These are phyloP conservation scores for Prillingera fragicola DNA, from an alignment of 1,284 basidiomycete species.

Conservation along the genomic window DNA sequence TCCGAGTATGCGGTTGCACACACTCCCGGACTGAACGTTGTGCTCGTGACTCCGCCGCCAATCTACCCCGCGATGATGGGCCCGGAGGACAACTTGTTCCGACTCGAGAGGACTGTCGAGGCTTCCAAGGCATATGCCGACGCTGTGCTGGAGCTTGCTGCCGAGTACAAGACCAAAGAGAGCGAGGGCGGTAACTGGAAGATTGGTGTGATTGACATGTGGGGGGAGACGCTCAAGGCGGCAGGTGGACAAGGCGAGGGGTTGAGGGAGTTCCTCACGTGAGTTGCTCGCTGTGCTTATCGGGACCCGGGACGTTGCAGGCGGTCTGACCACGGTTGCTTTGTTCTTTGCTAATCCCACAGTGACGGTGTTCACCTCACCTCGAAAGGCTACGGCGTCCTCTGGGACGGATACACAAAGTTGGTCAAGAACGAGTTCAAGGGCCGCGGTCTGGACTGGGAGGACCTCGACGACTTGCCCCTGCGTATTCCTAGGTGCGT, in stretches of 20 bases:
- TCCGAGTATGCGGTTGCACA: constrained; percentile 20
- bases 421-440: constrained; percentile 56
- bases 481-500: constrained; percentile 15
- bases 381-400: constrained; percentile 62
- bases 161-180: constrained; percentile 44
- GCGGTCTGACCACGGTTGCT: neutral
- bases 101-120: constrained; percentile 57
- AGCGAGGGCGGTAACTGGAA: constrained; percentile 9
- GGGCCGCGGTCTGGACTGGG: constrained; percentile 34
- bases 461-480: constrained; percentile 25
- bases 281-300: no score
- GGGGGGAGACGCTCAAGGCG: constrained; percentile 55
- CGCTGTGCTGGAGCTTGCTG: constrained; percentile 59
- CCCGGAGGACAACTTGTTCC: neutral
- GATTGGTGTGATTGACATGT: constrained; percentile 64
- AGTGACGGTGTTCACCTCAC: constrained; percentile 74
- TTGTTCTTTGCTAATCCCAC: constrained; percentile 1
- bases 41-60: constrained; percentile 79
- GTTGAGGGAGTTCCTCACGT: constrained; percentile 42
- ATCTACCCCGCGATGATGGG: constrained; percentile 56
- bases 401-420: constrained; percentile 60
- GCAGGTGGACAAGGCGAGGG: constrained; percentile 55
- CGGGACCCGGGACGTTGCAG: no score
- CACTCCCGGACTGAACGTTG: constrained; percentile 47
- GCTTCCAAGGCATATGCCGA: constrained; percentile 61